Evolutionary conservation across 495 filamentous ascomycete genomes (phyloP).

Genomic region (Aspergillus leporis): DNA sequence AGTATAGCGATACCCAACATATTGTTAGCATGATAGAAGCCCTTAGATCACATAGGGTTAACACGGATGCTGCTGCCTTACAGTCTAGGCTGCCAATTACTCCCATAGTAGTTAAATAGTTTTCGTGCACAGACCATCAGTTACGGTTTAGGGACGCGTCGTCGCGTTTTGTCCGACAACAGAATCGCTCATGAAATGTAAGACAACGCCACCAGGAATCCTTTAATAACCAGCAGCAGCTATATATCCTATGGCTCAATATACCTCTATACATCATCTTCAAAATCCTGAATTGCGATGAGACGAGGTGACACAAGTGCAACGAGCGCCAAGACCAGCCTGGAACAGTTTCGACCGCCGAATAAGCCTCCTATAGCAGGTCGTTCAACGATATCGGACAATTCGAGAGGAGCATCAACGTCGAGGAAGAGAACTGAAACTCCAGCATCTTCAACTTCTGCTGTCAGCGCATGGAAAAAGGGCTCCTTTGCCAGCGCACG

Average conservation of each 20-base stretch:
- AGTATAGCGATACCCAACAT: constrained; percentile 7
- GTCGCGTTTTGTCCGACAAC: constrained; percentile 24
- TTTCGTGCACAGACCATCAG: constrained; percentile 9
- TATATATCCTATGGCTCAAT: constrained; percentile 19
- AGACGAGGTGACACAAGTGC: constrained; percentile 25
- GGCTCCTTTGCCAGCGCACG: constrained; percentile 19
- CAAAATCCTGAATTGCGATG: constrained; percentile 33
- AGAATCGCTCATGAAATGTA: constrained; percentile 1
- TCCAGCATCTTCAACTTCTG: constrained; percentile 26
- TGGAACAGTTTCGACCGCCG: constrained; percentile 29
- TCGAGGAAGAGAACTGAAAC: constrained; percentile 21
- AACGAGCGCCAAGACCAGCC: constrained; percentile 20
- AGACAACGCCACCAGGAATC: neutral
- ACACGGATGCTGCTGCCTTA: neutral
- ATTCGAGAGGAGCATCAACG: constrained; percentile 22
- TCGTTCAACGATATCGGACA: constrained; percentile 17
- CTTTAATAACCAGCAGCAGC: neutral
- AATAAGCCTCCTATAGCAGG: constrained; percentile 22
- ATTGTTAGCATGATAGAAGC: neutral
- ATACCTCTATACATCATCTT: neutral
- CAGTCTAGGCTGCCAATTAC: neutral
- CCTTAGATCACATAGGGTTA: no score
- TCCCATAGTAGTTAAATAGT: constrained; percentile 7
- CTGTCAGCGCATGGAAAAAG: constrained; percentile 24
- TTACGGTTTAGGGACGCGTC: constrained; percentile 25